phyloP scores from a whole-genome alignment of 1,139 yeast species.

The Blastobotrys illinoisensis region DNA sequence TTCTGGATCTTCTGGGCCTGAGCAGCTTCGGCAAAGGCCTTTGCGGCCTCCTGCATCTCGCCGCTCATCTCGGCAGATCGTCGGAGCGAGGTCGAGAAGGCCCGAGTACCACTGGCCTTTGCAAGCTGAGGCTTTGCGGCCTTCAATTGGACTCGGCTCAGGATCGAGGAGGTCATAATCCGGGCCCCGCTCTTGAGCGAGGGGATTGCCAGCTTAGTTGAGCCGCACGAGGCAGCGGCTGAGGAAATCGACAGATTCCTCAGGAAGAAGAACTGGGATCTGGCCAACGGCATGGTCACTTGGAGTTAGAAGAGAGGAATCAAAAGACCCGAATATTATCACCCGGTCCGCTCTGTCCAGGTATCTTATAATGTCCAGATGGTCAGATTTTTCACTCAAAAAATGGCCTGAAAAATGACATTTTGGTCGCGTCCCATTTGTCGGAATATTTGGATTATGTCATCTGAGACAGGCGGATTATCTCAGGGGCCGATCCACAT shows the following conservation, averaged over 20 bases:
- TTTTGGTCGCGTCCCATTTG: not conserved
- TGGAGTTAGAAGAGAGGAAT: not conserved
- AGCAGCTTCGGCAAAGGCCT: constrained; percentile 12
- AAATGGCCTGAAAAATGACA: not conserved
- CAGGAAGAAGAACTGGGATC: constrained; percentile 34
- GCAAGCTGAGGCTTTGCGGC: not conserved
- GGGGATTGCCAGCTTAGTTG: constrained; percentile 17
- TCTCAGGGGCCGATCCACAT: too few species aligned
- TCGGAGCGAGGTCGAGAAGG: constrained; percentile 4
- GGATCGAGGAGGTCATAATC: not conserved
- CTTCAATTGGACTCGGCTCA: constrained; percentile 1
- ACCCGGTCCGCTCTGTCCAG: too few species aligned
- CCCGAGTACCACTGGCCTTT: not conserved
- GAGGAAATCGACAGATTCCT: constrained; percentile 26
- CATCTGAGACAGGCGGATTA: not conserved
- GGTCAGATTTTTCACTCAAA: not conserved
- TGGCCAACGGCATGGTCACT: constrained; percentile 21
- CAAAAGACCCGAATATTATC: not conserved
- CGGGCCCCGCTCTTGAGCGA: constrained; percentile 1
- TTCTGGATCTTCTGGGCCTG: constrained; percentile 3
- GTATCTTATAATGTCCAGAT: too few species aligned
- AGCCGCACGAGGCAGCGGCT: constrained; percentile 28
- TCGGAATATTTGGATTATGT: not conserved
- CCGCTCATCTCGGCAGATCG: constrained; percentile 6
- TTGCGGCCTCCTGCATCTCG: constrained; percentile 13